Evolutionary conservation across 805 yeast genomes (phyloP).

Genomic region (Candida saitoana): DNA sequence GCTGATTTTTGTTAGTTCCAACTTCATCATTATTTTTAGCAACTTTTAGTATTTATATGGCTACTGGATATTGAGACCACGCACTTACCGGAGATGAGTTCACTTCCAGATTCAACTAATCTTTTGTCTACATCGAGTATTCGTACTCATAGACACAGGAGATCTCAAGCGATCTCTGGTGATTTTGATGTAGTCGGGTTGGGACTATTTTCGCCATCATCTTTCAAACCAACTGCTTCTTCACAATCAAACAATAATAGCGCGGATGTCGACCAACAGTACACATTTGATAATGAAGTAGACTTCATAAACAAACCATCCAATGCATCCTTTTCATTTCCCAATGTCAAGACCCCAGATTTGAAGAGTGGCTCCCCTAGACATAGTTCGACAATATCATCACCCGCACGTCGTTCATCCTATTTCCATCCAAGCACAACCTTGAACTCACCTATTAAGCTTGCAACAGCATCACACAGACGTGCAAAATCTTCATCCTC

Average conservation of each 20-base stretch:
- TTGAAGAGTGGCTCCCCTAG: conserved; percentile 6
- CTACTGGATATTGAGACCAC: background rate
- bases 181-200: conserved; percentile 58
- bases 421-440: conserved; percentile 9
- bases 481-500: conserved; percentile 2
- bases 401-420: background rate
- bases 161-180: conserved; percentile 87
- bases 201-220: background rate
- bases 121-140: conserved; percentile 16
- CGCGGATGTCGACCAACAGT: conserved; percentile 24
- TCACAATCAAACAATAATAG: conserved; percentile 1
- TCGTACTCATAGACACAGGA: conserved; percentile 65
- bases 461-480: conserved; percentile 9
- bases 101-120: conserved; percentile 10
- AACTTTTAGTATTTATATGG: no score
- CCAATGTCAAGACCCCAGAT: conserved; percentile 17
- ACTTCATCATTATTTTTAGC: background rate
- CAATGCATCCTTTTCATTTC: conserved; percentile 25
- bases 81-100: conserved; percentile 8
- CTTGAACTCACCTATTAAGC: conserved; percentile 32
- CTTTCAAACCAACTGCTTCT: background rate
- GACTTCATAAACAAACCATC: conserved; percentile 26
- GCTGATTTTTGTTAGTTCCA: no score
- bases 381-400: conserved; percentile 3
- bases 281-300: conserved; percentile 31